Base-by-base conservation (phyloP, 148 eudicot species). In the Polygonum maritimum region DNA sequence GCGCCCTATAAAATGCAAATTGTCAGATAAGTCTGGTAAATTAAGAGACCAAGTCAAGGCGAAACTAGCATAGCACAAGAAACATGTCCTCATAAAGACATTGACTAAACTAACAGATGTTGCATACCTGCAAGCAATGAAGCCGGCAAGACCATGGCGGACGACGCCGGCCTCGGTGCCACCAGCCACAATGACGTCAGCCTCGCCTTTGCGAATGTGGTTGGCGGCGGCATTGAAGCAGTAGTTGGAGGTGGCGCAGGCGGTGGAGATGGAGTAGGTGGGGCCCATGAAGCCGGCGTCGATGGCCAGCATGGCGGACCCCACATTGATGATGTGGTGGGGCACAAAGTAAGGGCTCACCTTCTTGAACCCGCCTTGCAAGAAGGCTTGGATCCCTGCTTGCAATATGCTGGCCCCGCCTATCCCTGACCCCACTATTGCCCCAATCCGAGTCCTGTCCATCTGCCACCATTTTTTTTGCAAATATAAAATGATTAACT, bases 171-270 rank as follows among this genome's bases (percentile, higher is more conserved):
- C 79, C 40, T 82, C 85, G 0, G 78, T 57, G n/a, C 85, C 85
- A 2, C 85, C 85, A 1, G 79, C 78, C 9, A 82, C 12, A 62
- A 82, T 79, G 52, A 79, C 39, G 74, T 89, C 89, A 10, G 88
- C 90, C 7, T 89, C 93, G 38, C 91, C 93, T 44, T 86, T 81
- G 62, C 85, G 78, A 54, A 89, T 87, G 77, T 89, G 93, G 78
- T 82, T 89, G 45, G 90, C 90, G 39, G 93, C 93, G 5, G 89
- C 82, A 21, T 45, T 78, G 76, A 87, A 85, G 83, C 89, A 85
- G 79, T 87, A 86, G 71, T 89, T 89, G 74, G 93, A 85, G 41
- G 90, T 89, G 5, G 93, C 93, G 81, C 90, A 89, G 55, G 93
- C 93, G 15, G 93, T 84, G 21, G 93, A 84, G 48, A 89, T 89